A percentile compares a stretch with the other conserved stretches of the same genome.
phyloP scores from a whole-genome alignment of 75 land plant genomes.

The Picea glauca region DNA sequence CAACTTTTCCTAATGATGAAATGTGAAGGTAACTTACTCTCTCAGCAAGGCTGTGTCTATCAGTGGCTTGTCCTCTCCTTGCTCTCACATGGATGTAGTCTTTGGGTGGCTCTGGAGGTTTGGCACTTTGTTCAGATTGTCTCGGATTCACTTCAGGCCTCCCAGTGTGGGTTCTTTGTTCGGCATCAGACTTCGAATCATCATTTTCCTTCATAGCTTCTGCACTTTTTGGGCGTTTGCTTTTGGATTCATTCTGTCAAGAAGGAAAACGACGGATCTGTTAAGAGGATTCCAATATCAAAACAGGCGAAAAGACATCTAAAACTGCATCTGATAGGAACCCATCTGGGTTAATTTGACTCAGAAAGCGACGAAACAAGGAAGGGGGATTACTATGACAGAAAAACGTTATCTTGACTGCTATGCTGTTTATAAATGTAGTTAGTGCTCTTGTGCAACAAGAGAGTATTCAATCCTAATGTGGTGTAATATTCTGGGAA shows the following conservation, averaged over 20 bases:
- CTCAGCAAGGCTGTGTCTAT: conserved; percentile 25
- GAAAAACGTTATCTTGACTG: not conserved
- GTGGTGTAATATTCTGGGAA: too few species aligned
- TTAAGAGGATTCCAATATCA: not conserved
- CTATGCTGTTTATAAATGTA: not conserved
- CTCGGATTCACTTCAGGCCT: not conserved
- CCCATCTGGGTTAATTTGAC: not conserved
- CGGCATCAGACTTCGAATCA: conserved; percentile 5
- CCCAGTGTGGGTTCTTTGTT: not conserved
- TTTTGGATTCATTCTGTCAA: conserved; percentile 23
- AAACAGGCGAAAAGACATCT: not conserved
- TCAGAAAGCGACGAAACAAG: not conserved
- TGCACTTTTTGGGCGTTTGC: conserved; percentile 14
- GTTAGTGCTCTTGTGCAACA: not conserved
- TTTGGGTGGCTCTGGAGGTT: conserved; percentile 23
- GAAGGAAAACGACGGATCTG: not conserved
- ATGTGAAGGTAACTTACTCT: conserved; percentile 19
- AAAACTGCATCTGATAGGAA: not conserved
- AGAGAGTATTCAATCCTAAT: not conserved
- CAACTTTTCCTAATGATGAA: too few species aligned
- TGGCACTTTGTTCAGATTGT: not conserved
- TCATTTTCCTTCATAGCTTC: not conserved
- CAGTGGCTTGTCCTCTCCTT: conserved; percentile 25
- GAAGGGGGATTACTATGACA: not conserved
- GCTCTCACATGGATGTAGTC: conserved; percentile 24